Conservation (phyloP, 225 moss, liverwort and hornwort genomes). For the Pleurozium schreberi region DNA sequence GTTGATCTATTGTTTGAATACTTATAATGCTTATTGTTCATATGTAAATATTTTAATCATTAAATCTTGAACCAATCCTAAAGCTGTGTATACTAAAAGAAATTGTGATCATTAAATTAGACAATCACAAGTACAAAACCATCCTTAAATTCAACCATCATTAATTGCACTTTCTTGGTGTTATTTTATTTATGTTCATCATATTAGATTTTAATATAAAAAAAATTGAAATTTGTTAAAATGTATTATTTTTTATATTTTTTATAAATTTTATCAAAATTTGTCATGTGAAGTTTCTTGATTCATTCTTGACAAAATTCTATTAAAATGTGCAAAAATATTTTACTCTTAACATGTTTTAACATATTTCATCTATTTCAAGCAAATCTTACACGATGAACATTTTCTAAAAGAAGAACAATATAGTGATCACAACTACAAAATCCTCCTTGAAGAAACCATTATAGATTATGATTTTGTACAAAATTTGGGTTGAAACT, state of each 20-base stretch:
- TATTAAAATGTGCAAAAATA: background rate
- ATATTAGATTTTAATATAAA: background rate
- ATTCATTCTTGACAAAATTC: background rate
- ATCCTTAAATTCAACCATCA: background rate
- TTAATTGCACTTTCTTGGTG: accelerated
- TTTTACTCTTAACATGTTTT: accelerated
- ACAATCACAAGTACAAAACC: background rate
- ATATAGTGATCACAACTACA: accelerated
- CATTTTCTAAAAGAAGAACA: background rate
- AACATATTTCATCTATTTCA: background rate
- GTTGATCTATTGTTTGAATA: background rate
- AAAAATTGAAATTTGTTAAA: background rate
- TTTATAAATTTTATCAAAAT: background rate
- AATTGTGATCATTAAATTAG: background rate
- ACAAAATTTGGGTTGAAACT: accelerated
- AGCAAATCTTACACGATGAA: background rate
- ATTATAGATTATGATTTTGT: background rate
- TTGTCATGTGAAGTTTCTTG: background rate
- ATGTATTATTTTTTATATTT: background rate
- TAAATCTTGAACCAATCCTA: too few relatives aligned
- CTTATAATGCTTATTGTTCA: background rate
- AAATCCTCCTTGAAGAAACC: accelerated
- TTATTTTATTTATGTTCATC: background rate
- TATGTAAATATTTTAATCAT: background rate
- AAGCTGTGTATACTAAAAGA: background rate